Conservation (phyloP, 164 flowering plant species). For the Annona squamosa region DNA sequence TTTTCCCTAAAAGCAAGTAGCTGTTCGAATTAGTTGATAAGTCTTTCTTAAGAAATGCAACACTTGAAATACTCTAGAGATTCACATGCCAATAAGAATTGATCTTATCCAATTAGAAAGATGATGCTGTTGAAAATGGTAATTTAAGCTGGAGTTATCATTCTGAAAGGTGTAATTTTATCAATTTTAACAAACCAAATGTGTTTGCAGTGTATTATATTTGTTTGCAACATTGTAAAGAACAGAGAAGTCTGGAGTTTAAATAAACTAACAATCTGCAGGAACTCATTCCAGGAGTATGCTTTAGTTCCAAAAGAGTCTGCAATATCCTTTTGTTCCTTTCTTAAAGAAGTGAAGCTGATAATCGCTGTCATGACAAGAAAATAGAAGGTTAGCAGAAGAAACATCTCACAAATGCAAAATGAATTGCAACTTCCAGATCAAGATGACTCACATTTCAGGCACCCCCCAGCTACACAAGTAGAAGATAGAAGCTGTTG, state of each 20-base stretch:
- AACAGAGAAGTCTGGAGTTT: not conserved
- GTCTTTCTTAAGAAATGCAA: not conserved
- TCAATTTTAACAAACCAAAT: not conserved
- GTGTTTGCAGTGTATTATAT: not conserved
- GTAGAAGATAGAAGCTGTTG: too few relatives aligned
- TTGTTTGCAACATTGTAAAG: not conserved
- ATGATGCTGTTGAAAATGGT: too few relatives aligned
- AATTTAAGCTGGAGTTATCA: not conserved
- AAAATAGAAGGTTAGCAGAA: constrained; percentile 12
- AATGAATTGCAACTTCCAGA: not conserved
- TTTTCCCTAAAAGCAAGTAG: constrained; percentile 49
- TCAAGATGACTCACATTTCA: constrained; percentile 46
- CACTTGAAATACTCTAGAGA: not conserved
- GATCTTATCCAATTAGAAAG: not conserved
- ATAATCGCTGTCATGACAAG: constrained; percentile 47
- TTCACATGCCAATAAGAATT: not conserved
- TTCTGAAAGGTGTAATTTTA: not conserved
- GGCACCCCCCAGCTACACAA: constrained; percentile 41
- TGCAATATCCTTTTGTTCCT: constrained; percentile 43
- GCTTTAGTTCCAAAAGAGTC: constrained; percentile 36
- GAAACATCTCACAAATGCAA: not conserved
- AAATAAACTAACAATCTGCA: constrained; percentile 47
- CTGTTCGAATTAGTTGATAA: not conserved
- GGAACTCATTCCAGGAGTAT: constrained; percentile 77
- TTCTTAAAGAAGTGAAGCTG: constrained; percentile 56